These are phyloP conservation scores for Beauveria rudraprayagi DNA, from an alignment of 2,329 filamentous ascomycete species.

Conservation along the genomic window DNA sequence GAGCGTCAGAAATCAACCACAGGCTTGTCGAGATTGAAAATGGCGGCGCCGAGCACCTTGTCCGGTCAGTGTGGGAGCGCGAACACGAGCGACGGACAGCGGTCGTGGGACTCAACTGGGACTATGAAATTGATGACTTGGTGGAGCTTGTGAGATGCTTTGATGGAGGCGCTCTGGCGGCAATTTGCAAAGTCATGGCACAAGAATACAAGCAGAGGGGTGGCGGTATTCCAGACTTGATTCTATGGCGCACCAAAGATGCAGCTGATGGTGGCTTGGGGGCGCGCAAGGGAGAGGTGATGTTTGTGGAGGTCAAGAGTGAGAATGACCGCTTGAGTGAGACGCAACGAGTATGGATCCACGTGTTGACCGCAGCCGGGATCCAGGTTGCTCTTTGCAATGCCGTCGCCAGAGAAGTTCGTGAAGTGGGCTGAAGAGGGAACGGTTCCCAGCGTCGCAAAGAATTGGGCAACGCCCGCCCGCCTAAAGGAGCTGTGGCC, in stretches of 20 bases:
- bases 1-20: constrained; percentile 84
- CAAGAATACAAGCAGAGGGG: constrained; percentile 87
- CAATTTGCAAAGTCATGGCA: constrained; percentile 86
- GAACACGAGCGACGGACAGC: constrained; percentile 69
- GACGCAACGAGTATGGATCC: constrained; percentile 93
- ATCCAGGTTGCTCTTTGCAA: constrained; percentile 76
- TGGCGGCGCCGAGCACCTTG: constrained; percentile 59
- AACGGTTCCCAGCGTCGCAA: background rate
- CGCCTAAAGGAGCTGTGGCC: background rate
- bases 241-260: constrained; percentile 62
- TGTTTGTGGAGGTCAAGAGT: constrained; percentile 75
- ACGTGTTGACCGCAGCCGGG: constrained; percentile 79
- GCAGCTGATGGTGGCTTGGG: constrained; percentile 19
- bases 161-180: constrained; percentile 68
- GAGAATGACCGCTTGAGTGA: constrained; percentile 92
- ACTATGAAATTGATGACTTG: constrained; percentile 71
- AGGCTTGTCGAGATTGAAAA: constrained; percentile 83
- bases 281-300: constrained; percentile 46
- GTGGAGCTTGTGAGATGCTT: constrained; percentile 74
- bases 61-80: constrained; percentile 58
- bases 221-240: constrained; percentile 84
- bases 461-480: background rate
- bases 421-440: constrained; percentile 28
- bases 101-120: constrained; percentile 88
- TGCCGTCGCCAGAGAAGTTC: constrained; percentile 47